Evolutionary conservation across 139 green algal species (phyloP), one percentile per base, ranked within the genome.

Genomic region (Monoraphidium neglectum): DNA sequence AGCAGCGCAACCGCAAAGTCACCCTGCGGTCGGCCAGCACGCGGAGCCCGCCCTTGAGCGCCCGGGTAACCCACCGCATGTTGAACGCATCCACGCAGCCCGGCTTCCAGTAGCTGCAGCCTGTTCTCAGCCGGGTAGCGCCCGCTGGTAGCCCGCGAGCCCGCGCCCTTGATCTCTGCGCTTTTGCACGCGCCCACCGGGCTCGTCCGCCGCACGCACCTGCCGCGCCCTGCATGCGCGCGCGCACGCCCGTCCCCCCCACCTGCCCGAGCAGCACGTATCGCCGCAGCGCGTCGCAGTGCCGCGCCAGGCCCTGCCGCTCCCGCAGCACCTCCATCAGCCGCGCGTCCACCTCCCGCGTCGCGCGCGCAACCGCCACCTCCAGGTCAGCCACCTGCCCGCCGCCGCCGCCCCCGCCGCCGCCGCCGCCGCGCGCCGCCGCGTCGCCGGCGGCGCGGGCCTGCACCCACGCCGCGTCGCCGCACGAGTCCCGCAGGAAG

Each of bases 211-310:
- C n/a, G n/a, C n/a, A n/a, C n/a, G n/a, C n/a, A n/a, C n/a, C n/a
- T n/a, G n/a, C n/a, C n/a, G n/a, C n/a, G n/a, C n/a, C n/a, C n/a
- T n/a, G n/a, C n/a, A n/a, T n/a, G n/a, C n/a, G n/a, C n/a, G n/a
- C 43, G 8, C 43, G 8, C 43, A 8, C 43, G 24, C 21, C 5
- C 28, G 6, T 40, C 38, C 43, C n/a, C 6, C 54, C 2, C 46
- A 70, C 92, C 84, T 98, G 95, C 2, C 92, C 92, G 32, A 98
- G 85, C 68, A 99, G 88, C 64, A 99, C 78, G 84, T 96, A 98
- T 51, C 89, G 85, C 69, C 93, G 90, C 24, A 98, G 80, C 38
- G 95, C 95, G 0, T 88, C 72, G 62, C 87, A 93, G 84, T 99
- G 95, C 64, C 86, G 76, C 30, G 70, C 68, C 67, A 98, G 87